Conservation (phyloP, 2,329 filamentous ascomycete species). For the Fusarium sp. region DNA sequence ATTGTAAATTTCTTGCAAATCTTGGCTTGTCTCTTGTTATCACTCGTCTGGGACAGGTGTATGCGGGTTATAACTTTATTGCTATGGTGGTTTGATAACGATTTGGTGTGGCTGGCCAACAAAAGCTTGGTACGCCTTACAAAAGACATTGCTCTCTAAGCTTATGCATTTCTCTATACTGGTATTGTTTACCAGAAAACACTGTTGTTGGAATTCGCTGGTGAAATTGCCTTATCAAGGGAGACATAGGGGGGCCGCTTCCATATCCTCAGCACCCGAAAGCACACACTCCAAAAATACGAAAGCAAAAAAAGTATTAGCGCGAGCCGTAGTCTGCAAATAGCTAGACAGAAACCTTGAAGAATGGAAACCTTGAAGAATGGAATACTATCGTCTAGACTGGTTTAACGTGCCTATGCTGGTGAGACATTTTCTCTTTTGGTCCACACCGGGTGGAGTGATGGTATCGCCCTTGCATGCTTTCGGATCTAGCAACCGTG, state of each 20-base stretch:
- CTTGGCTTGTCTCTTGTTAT: not conserved
- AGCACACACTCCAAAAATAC: not conserved
- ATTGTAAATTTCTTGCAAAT: not conserved
- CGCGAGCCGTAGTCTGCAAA: not conserved
- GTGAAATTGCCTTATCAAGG: not conserved
- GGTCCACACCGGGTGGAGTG: not conserved
- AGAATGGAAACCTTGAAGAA: slow-evolving; percentile 12
- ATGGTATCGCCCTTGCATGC: slow-evolving; percentile 24
- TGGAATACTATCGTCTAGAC: not conserved
- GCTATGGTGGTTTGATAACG: not conserved
- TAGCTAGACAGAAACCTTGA: not conserved
- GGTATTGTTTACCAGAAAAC: not conserved
- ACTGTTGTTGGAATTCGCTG: not conserved
- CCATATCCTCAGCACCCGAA: not conserved
- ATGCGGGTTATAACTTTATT: not conserved
- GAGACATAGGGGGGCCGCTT: not conserved
- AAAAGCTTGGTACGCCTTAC: not conserved
- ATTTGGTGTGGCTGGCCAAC: not conserved
- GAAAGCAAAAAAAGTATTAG: not conserved
- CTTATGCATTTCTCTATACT: not conserved
- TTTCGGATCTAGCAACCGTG: slow-evolving; percentile 3
- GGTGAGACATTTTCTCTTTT: slow-evolving; percentile 20
- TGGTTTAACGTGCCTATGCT: not conserved
- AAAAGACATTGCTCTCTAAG: not conserved
- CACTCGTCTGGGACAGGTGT: not conserved